These are phyloP conservation scores for Psilocybe tampanensis DNA, from an alignment of 768 basidiomycete genomes.

Conservation along the genomic window DNA sequence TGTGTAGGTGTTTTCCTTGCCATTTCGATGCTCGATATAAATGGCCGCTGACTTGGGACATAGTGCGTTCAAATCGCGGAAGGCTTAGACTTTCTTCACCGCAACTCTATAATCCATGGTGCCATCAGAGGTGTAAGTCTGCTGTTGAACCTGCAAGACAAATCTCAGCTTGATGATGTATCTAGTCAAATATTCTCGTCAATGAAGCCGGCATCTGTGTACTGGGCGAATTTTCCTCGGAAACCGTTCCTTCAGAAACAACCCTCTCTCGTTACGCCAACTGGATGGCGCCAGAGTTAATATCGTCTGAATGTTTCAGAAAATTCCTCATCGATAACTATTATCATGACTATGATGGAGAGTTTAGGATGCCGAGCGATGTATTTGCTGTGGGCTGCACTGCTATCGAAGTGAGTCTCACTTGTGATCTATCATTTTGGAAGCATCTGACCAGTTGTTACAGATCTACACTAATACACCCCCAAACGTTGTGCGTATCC, in stretches of 20 bases:
- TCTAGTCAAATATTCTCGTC: constrained; percentile 24
- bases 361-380: constrained; percentile 25
- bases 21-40: background rate
- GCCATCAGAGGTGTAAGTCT: constrained; percentile 18
- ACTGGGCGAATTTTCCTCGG: constrained; percentile 25
- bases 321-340: constrained; percentile 22
- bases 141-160: background rate
- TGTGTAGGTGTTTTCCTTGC: background rate
- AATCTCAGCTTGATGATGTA: background rate
- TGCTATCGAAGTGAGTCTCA: constrained; percentile 18
- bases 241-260: constrained; percentile 14
- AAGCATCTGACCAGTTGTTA: background rate
- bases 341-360: constrained; percentile 23
- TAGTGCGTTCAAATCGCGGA: constrained; percentile 21
- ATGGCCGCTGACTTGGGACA: background rate
- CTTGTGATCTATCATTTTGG: background rate
- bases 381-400: constrained; percentile 25
- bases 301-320: constrained; percentile 13
- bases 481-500: constrained; percentile 14
- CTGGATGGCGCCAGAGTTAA: constrained; percentile 26
- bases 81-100: constrained; percentile 23
- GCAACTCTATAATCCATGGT: constrained; percentile 20
- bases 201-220: constrained; percentile 18
- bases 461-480: constrained; percentile 20
- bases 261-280: constrained; percentile 13